Evolutionary conservation across 176 grass and related monocot genomes (phyloP), one percentile per base, ranked within the genome.

Genomic region (Alopecurus myosuroides): DNA sequence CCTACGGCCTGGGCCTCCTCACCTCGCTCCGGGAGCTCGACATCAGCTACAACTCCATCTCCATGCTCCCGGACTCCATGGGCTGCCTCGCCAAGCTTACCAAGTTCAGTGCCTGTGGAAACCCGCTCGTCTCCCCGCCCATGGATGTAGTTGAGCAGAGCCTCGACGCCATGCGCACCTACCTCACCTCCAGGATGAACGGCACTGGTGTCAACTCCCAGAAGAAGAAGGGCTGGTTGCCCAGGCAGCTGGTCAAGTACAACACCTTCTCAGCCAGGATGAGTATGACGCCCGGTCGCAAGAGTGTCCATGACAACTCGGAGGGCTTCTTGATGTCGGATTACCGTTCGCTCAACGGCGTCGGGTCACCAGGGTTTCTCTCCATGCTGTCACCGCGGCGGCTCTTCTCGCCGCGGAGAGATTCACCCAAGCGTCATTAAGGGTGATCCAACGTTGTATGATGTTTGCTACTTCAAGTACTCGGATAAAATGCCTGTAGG

Each of bases 21-120:
- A 66, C 74, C 41, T 91, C 86, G n/a, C 92, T 99, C 53, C 85
- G 78, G 69, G 97, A 99, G 84, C 92, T 99, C 20, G 94, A 99
- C 84, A 66, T 99, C 42, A 99, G 97, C 87, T 97, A 97, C 90
- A 99, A 99, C 77, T 77, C 87, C 77, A 91, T 99, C 68, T n/a
- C 79, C 19, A 78, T 72, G 29, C 88, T 99, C 2, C 97, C 97
- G 22, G 90, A 91, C 74, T 94, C 94, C 56, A 94, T 99, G 80
- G 97, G 90, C 25, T 94, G 94, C 86, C 90, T 99, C 78, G 86
- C 84, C 61, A 99, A 99, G 81, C 81, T 99, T 34, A 76, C 12
- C 66, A 84, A 79, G 31, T 91, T 99, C 78, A 91, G 91, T 49
- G 90, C 92, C 37, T 82, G 84, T 19, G 90, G 92, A 36, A 99